These are phyloP conservation scores for Zopfia rhizophila DNA, from an alignment of 2,329 filamentous ascomycete species.

Conservation along the genomic window DNA sequence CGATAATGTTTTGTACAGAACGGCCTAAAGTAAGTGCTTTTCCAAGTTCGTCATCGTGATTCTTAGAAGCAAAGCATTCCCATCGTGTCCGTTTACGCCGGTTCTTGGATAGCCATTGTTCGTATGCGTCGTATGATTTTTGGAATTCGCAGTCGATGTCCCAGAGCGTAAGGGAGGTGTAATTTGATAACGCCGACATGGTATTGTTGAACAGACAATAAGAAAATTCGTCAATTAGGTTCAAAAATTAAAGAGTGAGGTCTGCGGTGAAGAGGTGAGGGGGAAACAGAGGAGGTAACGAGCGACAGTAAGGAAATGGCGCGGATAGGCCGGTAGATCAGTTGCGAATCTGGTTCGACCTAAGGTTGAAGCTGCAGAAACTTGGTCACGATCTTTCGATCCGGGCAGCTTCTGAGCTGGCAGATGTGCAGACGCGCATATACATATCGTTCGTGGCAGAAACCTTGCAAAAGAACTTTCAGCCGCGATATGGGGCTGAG, in stretches of 20 bases:
- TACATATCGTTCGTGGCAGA: constrained; percentile 17
- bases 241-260: constrained; percentile 1
- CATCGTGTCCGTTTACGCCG: constrained; percentile 32
- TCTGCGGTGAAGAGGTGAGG: constrained; percentile 4
- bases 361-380: constrained; percentile 24
- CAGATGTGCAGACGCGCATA: constrained; percentile 4
- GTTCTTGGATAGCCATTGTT: constrained; percentile 38
- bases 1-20: constrained; percentile 36
- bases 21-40: constrained; percentile 41
- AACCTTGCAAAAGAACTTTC: too few species aligned
- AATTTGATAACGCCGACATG: constrained; percentile 27
- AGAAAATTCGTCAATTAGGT: constrained; percentile 19
- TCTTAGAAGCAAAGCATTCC: constrained; percentile 36
- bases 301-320: constrained; percentile 4
- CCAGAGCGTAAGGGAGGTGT: constrained; percentile 45
- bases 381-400: constrained; percentile 17
- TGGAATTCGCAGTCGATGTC: constrained; percentile 50
- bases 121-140: constrained; percentile 44
- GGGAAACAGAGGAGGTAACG: constrained; percentile 6
- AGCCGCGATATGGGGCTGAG: too few species aligned
- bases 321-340: constrained; percentile 10
- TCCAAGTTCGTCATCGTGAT: constrained; percentile 37
- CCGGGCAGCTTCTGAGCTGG: constrained; percentile 11
- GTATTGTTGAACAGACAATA: constrained; percentile 2
- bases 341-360: too few species aligned